Base-by-base conservation (phyloP, 129 eudicot species). In the Ambrosia artemisiifolia region DNA sequence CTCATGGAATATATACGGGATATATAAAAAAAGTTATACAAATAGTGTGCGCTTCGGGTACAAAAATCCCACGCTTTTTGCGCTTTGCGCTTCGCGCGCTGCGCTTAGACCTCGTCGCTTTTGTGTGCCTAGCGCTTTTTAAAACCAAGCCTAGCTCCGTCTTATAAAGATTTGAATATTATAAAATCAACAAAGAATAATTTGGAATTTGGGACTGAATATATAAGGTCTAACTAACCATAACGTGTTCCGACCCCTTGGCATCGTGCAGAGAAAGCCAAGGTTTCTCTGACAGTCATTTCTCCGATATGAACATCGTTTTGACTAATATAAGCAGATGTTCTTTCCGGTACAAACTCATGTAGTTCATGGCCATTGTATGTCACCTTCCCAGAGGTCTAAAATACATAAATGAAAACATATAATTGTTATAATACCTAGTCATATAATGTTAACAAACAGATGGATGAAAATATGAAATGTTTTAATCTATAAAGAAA, bases 191-290 rank as follows among this genome's bases (percentile, higher is more conserved):
- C 18, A 35, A 46, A 18, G 10, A 35, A 32, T 2, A 6, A 65
- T 67, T n/a, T 35, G 19, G 12, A 28, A 53, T 38, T 44, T 8
- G 17, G 10, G n/a, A 18, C 49, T 7, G 7, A 14, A 40, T 53
- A 48, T 14, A 17, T 17, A 42, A 7, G 32, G 42, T 61, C n/a
- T n/a, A n/a, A n/a, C 92, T 80, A 56, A 92, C 96, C 98, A 71
- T 92, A 88, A n/a, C 95, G 85, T 7, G 85, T 82, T 74, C 98
- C 98, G 69, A 85, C 87, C 50, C 98, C 98, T 70, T 92, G 98
- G 59, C 90, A 87, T 76, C 96, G 87, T 46, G 94, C 98, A 19
- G 96, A 87, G 80, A 84, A 92, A 38, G 85, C 96, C 73, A 88
- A 75, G 14, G 96, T 88, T 83, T 92, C 98, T 82, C 98, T 85